Conservation (phyloP, 2,329 filamentous ascomycete species). For the Ascochyta viciae-villosae region DNA sequence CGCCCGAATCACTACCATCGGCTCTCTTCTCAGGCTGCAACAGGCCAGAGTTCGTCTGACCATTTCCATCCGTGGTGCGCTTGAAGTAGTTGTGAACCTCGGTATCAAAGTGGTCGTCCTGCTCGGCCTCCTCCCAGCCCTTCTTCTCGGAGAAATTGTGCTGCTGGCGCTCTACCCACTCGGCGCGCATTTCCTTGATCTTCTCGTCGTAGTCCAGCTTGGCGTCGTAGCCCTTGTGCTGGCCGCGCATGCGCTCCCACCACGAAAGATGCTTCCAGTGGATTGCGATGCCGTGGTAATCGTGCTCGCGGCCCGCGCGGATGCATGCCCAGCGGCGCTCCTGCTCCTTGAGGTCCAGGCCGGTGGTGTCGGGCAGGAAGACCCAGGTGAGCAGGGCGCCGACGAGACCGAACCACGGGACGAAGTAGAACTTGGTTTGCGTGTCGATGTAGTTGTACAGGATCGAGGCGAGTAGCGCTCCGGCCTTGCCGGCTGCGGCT, state of each 20-base stretch:
- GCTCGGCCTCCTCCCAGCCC: constrained; percentile 34
- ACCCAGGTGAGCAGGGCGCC: constrained; percentile 83
- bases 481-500: constrained; percentile 88
- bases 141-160: constrained; percentile 51
- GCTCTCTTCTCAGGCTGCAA: constrained; percentile 27
- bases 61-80: constrained; percentile 33
- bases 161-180: constrained; percentile 64
- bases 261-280: constrained; percentile 86
- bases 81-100: constrained; percentile 47
- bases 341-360: constrained; percentile 95
- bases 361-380: constrained; percentile 96
- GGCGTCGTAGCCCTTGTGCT: constrained; percentile 80
- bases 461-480: constrained; percentile 84
- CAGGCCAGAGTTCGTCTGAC: constrained; percentile 16
- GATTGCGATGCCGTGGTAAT: constrained; percentile 93
- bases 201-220: constrained; percentile 82
- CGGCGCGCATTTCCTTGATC: constrained; percentile 77
- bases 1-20: constrained; percentile 18
- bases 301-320: constrained; percentile 74
- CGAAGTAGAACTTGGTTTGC: constrained; percentile 85
- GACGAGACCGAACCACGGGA: constrained; percentile 92
- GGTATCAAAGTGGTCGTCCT: constrained; percentile 40
- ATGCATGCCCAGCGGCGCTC: constrained; percentile 93
- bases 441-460: constrained; percentile 94
- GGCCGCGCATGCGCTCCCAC: constrained; percentile 83